These are phyloP conservation scores for Populus davidiana DNA, from an alignment of 345 rosid genomes.

Conservation along the genomic window DNA sequence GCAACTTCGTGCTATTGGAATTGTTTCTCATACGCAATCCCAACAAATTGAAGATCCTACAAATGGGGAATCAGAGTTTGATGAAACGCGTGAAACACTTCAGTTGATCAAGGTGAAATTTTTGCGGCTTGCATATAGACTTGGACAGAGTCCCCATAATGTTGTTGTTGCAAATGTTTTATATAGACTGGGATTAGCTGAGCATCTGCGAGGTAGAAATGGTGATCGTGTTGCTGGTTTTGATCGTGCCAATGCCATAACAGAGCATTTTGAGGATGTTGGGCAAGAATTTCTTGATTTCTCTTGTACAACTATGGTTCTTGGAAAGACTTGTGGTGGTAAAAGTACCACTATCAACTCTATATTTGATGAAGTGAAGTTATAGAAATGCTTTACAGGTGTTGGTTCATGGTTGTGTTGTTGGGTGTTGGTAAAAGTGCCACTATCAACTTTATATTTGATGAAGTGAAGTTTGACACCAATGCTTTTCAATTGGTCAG, in stretches of 20 bases:
- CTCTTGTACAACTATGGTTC: conserved; percentile 94
- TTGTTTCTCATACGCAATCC: conserved; percentile 46
- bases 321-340: conserved; percentile 95
- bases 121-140: conserved; percentile 90
- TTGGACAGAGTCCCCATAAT: conserved; percentile 97
- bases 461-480: no score
- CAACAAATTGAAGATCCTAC: conserved; percentile 75
- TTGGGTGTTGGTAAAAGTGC: no score
- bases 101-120: conserved; percentile 97
- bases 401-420: no score
- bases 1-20: conserved; percentile 69
- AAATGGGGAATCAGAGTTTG: conserved; percentile 62
- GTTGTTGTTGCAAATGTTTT: conserved; percentile 97
- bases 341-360: conserved; percentile 97
- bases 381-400: not conserved
- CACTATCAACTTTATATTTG: no score
- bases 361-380: conserved; percentile 82
- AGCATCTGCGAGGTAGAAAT: conserved; percentile 89
- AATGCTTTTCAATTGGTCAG: no score
- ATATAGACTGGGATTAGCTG: conserved; percentile 90
- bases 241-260: conserved; percentile 98
- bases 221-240: conserved; percentile 99
- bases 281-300: conserved; percentile 94
- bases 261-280: conserved; percentile 88
- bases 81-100: conserved; percentile 93